Percentiles rank a stretch among this genome's conserved stretches.
These are phyloP conservation scores for Hypoxylon intermedium DNA, from an alignment of 495 filamentous ascomycete species.

Conservation along the genomic window DNA sequence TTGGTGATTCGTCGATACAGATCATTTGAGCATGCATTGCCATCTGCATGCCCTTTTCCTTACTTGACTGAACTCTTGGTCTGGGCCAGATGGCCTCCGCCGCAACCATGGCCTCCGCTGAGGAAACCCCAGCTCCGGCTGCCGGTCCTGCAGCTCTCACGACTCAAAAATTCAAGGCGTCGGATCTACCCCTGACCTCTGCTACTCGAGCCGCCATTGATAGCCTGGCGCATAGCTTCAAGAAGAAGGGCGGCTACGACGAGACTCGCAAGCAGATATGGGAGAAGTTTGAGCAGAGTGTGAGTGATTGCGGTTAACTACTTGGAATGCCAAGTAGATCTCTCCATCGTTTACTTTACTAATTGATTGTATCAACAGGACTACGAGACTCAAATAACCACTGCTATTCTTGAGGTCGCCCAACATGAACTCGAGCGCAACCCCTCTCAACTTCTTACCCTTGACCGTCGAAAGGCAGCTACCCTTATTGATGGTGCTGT, in stretches of 20 bases:
- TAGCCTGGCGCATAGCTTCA: conserved; percentile 77
- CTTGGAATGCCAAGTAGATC: not conserved
- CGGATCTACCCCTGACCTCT: conserved; percentile 78
- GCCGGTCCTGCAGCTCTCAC: conserved; percentile 49
- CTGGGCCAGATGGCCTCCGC: conserved; percentile 39
- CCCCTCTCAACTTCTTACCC: conserved; percentile 70
- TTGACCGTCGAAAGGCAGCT: conserved; percentile 80
- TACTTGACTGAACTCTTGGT: conserved; percentile 2
- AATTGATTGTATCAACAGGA: conserved; percentile 56
- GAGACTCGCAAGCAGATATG: conserved; percentile 80
- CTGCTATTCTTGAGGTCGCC: conserved; percentile 71
- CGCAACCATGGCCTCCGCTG: conserved; percentile 52
- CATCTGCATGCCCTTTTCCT: conserved; percentile 13
- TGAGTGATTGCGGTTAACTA: conserved; percentile 50
- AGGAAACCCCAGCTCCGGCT: conserved; percentile 45
- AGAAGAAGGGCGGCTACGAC: conserved; percentile 92
- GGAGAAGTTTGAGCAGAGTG: conserved; percentile 78
- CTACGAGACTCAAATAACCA: conserved; percentile 69
- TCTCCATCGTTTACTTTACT: not conserved
- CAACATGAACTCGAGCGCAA: conserved; percentile 85
- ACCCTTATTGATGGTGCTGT: conserved; percentile 86
- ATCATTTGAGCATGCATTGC: not conserved
- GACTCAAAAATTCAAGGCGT: conserved; percentile 79
- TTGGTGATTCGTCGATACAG: not conserved
- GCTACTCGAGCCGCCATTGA: conserved; percentile 79